These are phyloP conservation scores for Fusarium coicis DNA, from an alignment of 2,329 filamentous ascomycete species.

Conservation along the genomic window DNA sequence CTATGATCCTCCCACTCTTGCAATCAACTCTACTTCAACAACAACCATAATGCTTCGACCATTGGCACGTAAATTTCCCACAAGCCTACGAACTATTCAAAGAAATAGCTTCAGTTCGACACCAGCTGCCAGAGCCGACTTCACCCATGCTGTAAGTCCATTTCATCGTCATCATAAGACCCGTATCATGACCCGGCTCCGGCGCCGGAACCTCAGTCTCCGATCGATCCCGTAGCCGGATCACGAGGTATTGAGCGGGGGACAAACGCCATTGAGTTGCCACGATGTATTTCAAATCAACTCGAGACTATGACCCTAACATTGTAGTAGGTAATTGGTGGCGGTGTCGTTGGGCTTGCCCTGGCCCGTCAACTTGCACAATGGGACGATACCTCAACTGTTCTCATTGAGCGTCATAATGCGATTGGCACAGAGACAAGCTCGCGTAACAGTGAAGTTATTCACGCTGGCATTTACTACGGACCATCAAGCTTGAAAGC, in stretches of 20 bases:
- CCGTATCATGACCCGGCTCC: slow-evolving; percentile 14
- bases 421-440: slow-evolving; percentile 86
- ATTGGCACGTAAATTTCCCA: neutral
- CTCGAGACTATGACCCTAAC: neutral
- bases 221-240: slow-evolving; percentile 1
- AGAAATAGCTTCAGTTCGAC: slow-evolving; percentile 51
- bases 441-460: slow-evolving; percentile 93
- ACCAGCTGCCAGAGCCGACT: slow-evolving; percentile 51
- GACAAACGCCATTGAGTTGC: neutral
- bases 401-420: slow-evolving; percentile 83
- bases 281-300: neutral
- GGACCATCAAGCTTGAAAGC: slow-evolving; percentile 82
- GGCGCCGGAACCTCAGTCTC: slow-evolving; percentile 15
- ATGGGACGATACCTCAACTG: slow-evolving; percentile 69
- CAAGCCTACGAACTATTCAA: slow-evolving; percentile 8
- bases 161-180: slow-evolving; percentile 2
- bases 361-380: slow-evolving; percentile 79
- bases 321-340: slow-evolving; percentile 63
- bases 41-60: slow-evolving; percentile 28
- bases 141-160: slow-evolving; percentile 57
- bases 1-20: neutral
- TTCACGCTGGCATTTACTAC: slow-evolving; percentile 96
- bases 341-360: slow-evolving; percentile 80
- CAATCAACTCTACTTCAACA: slow-evolving; percentile 7
- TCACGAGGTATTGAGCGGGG: slow-evolving; percentile 5